phyloP scores from a whole-genome alignment of 768 basidiomycete genomes.

The Mycena polygramma region DNA sequence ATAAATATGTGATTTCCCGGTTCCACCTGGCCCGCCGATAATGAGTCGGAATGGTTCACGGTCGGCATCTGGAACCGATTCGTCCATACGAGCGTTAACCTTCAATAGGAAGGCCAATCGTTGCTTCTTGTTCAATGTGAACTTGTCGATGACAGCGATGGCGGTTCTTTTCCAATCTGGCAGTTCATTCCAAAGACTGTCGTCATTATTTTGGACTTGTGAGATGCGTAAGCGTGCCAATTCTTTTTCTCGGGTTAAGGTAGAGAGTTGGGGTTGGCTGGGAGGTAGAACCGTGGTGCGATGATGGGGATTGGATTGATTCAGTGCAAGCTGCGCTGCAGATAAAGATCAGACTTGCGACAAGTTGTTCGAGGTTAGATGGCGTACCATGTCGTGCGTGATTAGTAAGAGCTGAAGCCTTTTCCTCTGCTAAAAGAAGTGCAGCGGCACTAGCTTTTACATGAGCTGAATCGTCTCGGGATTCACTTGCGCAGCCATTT shows the following conservation, averaged over 20 bases:
- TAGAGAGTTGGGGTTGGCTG: constrained; percentile 6
- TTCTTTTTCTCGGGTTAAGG: neutral
- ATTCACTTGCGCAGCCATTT: too few relatives aligned
- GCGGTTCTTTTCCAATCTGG: constrained; percentile 23
- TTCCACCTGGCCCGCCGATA: constrained; percentile 38
- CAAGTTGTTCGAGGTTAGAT: too few relatives aligned
- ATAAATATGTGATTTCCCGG: constrained; percentile 41
- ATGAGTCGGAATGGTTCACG: constrained; percentile 34
- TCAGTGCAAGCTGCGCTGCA: too few relatives aligned
- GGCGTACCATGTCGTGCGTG: too few relatives aligned
- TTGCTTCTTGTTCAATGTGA: constrained; percentile 38
- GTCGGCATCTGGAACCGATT: neutral
- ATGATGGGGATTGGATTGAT: too few relatives aligned
- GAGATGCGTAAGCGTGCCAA: neutral
- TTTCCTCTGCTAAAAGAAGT: too few relatives aligned
- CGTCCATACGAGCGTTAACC: constrained; percentile 26
- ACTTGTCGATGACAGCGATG: constrained; percentile 2
- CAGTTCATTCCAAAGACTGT: neutral
- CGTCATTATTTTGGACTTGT: neutral
- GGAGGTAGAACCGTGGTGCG: too few relatives aligned
- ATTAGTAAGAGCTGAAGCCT: too few relatives aligned
- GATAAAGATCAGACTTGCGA: too few relatives aligned
- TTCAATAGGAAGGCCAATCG: constrained; percentile 29
- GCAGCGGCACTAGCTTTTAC: too few relatives aligned
- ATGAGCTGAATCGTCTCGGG: too few relatives aligned